phyloP scores from a whole-genome alignment of 345 rosid genomes.

The Acer yangbiense region DNA sequence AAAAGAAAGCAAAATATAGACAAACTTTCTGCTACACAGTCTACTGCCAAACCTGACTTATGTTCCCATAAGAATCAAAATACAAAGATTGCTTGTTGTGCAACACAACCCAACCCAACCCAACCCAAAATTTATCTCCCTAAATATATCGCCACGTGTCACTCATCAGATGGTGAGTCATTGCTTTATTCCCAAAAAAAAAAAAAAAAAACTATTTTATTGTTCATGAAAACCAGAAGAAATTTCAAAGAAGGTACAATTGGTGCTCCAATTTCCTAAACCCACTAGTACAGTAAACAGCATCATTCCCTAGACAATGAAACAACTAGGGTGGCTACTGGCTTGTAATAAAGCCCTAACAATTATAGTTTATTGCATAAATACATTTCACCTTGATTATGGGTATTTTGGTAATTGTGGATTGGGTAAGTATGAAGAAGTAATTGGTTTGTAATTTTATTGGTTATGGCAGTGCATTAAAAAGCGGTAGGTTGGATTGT shows the following conservation, averaged over 20 bases:
- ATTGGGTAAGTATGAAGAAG: too few relatives aligned
- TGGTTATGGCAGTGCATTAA: background rate
- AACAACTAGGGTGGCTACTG: background rate
- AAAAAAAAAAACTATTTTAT: background rate
- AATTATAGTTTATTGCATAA: background rate
- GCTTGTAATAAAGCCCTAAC: background rate
- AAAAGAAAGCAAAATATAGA: background rate
- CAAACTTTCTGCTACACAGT: background rate
- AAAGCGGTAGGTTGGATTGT: conserved; percentile 10
- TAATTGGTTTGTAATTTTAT: background rate
- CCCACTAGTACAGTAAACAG: background rate
- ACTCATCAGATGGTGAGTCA: background rate
- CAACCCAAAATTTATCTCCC: background rate
- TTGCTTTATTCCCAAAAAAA: background rate
- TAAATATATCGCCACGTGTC: background rate
- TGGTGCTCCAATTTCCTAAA: background rate
- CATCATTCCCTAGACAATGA: background rate
- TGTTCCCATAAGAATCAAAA: background rate
- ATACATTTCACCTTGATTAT: background rate
- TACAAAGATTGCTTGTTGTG: background rate
- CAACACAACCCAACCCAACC: too few relatives aligned
- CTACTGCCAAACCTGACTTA: background rate
- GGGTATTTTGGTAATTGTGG: background rate
- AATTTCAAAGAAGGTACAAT: background rate
- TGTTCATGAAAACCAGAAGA: background rate